Base-by-base conservation (phyloP, 2,329 filamentous ascomycete genomes). In the Trichophyton verrucosum region DNA sequence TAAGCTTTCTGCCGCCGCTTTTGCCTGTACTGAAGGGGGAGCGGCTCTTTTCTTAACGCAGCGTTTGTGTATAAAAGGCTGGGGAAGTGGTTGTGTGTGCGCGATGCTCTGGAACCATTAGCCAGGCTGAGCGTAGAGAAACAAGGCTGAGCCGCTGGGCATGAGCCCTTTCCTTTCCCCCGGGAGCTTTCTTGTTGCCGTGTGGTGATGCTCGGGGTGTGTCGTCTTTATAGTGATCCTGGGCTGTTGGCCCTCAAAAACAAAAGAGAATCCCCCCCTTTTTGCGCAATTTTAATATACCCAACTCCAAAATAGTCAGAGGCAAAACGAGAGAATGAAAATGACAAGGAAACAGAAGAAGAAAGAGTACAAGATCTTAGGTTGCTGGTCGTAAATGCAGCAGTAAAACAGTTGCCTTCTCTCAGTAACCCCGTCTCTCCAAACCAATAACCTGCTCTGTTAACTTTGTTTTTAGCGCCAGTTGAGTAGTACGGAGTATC, bases 61-160 rank as follows among this genome's bases (percentile, higher is more conserved):
- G 44, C 33, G 33, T 38, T 38, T 38, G 44, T 20, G 44, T 17
- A 47, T 20, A 22, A n/a, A 17, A 44, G 40, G 44, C 9, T 22
- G n/a, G 67, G 66, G 47, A 64, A 64, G 63, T 60, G 61, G 60
- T 56, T 40, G 53, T 56, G 53, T 33, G 33, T 9, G 33, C 33
- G 11, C 33, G 9, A 38, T 38, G 53, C 44, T 24, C 44, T 47
- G 44, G 44, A 47, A 47, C 20, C 44, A 47, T 47, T 47, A 22
- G 44, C 44, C 20, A 47, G 44, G 20, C 6, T n/a, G 40, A 44
- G 15, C 6, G 40, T 15, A 44, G n/a, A n/a, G 40, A 17, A 44
- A 5, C 40, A 17, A 47, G 44, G 44, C 20, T 47, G 44, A 22
- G 44, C 17, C 44, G 8, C 44, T 3, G 44, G n/a, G 33, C 33